Percentiles rank a stretch among this genome's conserved stretches.
These are phyloP conservation scores for Aspergillus sojae DNA, from an alignment of 2,329 filamentous ascomycete genomes.

Conservation along the genomic window DNA sequence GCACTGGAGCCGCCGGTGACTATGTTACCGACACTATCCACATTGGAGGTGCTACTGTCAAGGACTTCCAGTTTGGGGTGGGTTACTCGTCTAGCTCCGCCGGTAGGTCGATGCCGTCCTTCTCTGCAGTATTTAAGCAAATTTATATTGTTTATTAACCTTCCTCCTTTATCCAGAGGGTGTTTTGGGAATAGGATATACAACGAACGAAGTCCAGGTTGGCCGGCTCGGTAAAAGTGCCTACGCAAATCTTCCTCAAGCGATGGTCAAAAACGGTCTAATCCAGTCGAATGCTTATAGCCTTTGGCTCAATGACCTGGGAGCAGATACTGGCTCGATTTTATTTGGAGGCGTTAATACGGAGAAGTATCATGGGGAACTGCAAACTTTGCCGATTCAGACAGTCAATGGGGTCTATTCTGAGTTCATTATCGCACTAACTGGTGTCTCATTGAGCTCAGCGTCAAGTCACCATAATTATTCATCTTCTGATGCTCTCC, in stretches of 20 bases:
- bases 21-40: conserved; percentile 75
- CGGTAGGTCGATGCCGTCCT: conserved; percentile 30
- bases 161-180: conserved; percentile 55
- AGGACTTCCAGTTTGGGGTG: conserved; percentile 61
- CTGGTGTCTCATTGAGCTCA: conserved; percentile 52
- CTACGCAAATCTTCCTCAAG: conserved; percentile 71
- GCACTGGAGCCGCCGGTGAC: conserved; percentile 74
- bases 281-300: conserved; percentile 72
- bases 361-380: conserved; percentile 62
- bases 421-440: conserved; percentile 72
- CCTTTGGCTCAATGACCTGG: conserved; percentile 74
- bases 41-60: conserved; percentile 53
- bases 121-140: not conserved
- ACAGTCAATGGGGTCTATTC: conserved; percentile 52
- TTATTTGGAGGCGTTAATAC: conserved; percentile 76
- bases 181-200: conserved; percentile 84
- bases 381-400: conserved; percentile 70
- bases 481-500: conserved; percentile 46
- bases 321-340: conserved; percentile 66
- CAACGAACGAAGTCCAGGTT: conserved; percentile 67
- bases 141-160: not conserved
- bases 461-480: conserved; percentile 24
- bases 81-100: conserved; percentile 57
- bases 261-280: conserved; percentile 61
- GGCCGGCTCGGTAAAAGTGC: conserved; percentile 51